Evolutionary conservation across 345 rosid genomes (phyloP).

Genomic region (Hibiscus mutabilis): DNA sequence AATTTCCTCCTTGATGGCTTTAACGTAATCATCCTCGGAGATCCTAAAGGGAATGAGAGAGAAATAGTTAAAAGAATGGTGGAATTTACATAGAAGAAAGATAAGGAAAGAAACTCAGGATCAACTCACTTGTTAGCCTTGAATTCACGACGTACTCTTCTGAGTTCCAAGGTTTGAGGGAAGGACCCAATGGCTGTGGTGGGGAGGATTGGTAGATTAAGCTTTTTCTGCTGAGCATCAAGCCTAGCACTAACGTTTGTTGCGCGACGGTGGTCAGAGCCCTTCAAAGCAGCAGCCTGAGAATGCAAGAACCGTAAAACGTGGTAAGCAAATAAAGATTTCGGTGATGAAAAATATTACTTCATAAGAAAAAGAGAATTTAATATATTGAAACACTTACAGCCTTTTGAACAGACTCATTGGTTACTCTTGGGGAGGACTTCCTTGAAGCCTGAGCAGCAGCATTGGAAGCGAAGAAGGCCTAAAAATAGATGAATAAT

Average conservation of each 20-base stretch:
- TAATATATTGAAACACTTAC: conserved; percentile 38
- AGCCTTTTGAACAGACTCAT: conserved; percentile 91
- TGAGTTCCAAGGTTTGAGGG: conserved; percentile 88
- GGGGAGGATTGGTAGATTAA: conserved; percentile 88
- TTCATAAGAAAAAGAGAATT: background rate
- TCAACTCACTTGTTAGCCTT: conserved; percentile 84
- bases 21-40: conserved; percentile 86
- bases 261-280: conserved; percentile 82
- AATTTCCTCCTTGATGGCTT: conserved; percentile 89
- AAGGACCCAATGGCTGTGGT: conserved; percentile 97
- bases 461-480: conserved; percentile 70
- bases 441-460: conserved; percentile 83
- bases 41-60: conserved; percentile 38
- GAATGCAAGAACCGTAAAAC: conserved; percentile 13
- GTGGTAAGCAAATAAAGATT: background rate
- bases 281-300: conserved; percentile 93
- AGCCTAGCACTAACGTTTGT: conserved; percentile 85
- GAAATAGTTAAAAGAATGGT: conserved; percentile 8
- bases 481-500: conserved; percentile 37
- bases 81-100: background rate
- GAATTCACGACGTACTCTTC: conserved; percentile 98
- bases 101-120: background rate
- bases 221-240: conserved; percentile 96
- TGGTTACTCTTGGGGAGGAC: conserved; percentile 85
- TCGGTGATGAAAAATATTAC: background rate